Conservation (phyloP, 108 stramenopile genomes). For the Cyclotella sp. region DNA sequence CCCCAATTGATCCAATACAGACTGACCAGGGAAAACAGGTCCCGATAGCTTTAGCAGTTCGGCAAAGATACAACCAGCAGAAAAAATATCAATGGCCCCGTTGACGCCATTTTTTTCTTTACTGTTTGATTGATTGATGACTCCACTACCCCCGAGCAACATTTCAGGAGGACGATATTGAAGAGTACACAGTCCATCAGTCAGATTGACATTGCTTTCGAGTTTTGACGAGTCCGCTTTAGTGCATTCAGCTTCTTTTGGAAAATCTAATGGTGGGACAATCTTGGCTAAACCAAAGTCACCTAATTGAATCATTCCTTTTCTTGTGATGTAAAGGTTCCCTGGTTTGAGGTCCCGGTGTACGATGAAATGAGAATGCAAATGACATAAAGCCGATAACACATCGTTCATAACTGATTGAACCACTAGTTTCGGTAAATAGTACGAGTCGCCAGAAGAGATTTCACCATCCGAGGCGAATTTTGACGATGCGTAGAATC, state of each 20-base stretch:
- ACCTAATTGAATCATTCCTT: conserved; percentile 70
- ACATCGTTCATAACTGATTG: conserved; percentile 64
- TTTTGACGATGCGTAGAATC: conserved; percentile 36
- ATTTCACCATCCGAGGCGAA: not conserved
- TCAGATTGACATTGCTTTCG: not conserved
- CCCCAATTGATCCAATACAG: conserved; percentile 74
- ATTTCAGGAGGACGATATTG: conserved; percentile 86
- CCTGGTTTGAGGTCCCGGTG: conserved; percentile 97
- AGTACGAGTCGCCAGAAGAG: conserved; percentile 25
- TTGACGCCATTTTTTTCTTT: conserved; percentile 3
- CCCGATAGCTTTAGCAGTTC: conserved; percentile 62
- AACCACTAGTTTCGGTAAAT: conserved; percentile 47
- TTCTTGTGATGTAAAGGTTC: conserved; percentile 70
- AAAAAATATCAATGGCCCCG: conserved; percentile 70
- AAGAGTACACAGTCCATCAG: conserved; percentile 70
- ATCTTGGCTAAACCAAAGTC: conserved; percentile 83
- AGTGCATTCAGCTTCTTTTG: conserved; percentile 3
- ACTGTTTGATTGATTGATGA: conserved; percentile 22
- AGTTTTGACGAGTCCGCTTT: not conserved
- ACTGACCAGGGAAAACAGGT: conserved; percentile 65
- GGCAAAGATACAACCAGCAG: conserved; percentile 65
- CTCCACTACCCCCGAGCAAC: conserved; percentile 61
- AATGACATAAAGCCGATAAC: conserved; percentile 83
- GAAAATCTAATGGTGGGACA: conserved; percentile 21
- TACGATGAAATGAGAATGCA: conserved; percentile 87